Evolutionary conservation across 305 asterid genomes (phyloP), one percentile per base, ranked within the genome.

Genomic region (Ilex paraguariensis): DNA sequence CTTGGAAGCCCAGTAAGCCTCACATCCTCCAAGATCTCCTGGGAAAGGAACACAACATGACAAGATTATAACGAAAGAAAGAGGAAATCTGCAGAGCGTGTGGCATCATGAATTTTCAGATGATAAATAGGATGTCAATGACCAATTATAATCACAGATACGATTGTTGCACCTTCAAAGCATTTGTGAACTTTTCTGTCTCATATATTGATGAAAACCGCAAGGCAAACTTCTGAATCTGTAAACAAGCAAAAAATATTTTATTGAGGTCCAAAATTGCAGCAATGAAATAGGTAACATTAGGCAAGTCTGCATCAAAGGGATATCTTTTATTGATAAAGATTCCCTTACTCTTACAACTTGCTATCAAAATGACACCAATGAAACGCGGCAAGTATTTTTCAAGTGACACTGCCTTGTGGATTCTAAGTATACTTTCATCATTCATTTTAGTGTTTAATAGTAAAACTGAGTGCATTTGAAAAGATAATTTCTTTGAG

Each of bases 171-270:
- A 92, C 98, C 97, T 89, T 87, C 77, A 87, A 75, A 63, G 67
- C 57, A 66, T 57, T 60, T 73, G 82, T 81, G 76, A 92, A 92
- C 30, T 75, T 76, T 63, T 78, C 90, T 53, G 86, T 71, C 63
- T 87, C 95, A 55, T 56, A 28, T 59, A 56, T 32, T 32, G 84
- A 64, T 17, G 61, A 69, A 73, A 92, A 92, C 71, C 82, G 74
- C 76, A 92, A 48, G 61, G 75, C 85, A 58, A 92, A 92, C 77
- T 82, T 89, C 76, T 92, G 85, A 52, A 75, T 72, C 98, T 92
- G 95, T 74, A 70, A 64, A 57, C 63, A 62, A 57, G 63, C 60
- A 64, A 6, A 57, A 65, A 13, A 13, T 8, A 45, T 7, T 8
- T 45, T 45, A 45, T 1, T 49, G 5, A 49, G 13, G 53, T 49